Evolutionary conservation across 164 flowering plant species (phyloP), one percentile per base, ranked within the genome.

Genomic region (Magnolia changhungtana): DNA sequence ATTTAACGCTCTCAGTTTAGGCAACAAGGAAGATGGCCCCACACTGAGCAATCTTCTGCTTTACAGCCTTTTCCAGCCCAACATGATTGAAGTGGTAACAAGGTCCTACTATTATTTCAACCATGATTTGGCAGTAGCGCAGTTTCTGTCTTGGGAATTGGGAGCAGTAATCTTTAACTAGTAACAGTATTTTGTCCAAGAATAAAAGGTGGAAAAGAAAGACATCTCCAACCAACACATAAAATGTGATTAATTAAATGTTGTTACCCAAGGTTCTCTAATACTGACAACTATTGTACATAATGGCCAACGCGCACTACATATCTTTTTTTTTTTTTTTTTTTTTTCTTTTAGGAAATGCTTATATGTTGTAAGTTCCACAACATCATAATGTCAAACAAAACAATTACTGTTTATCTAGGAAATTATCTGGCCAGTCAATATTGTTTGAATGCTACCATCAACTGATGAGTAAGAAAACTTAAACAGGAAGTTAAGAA

Each of bases 331-430:
- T 13, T 18, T 18, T 24, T 29, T 10, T 24, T 13, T 24, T 24
- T 24, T 1, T 24, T 24, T 24, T 24, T 27, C 29, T 27, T 27
- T 27, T 2, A 67, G 1, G 13, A 24, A 24, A 16, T n/a, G 10
- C 55, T 45, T 45, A 49, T 45, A 49, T n/a, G 45, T 49, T 14
- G 19, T 8, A 45, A 45, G 72, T 69, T 49, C 55, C 11, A 7
- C 21, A 37, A 16, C 7, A 45, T 4, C 16, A 67, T 24, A 8
- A 67, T 24, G 50, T 50, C 29, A 76, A 72, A 63, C 27, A 55
- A 45, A 74, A 64, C 6, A 88, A 98, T 89, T 80, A 94, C 99
- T 78, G 51, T 85, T 90, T 92, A 83, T 96, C 99, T 85, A 94
- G 61, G 18, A 11, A 55, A 55, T 0, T 55, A 55, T 16, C 13